Base-by-base conservation (phyloP, 2,329 filamentous ascomycete species). In the Colletotrichum melonis region DNA sequence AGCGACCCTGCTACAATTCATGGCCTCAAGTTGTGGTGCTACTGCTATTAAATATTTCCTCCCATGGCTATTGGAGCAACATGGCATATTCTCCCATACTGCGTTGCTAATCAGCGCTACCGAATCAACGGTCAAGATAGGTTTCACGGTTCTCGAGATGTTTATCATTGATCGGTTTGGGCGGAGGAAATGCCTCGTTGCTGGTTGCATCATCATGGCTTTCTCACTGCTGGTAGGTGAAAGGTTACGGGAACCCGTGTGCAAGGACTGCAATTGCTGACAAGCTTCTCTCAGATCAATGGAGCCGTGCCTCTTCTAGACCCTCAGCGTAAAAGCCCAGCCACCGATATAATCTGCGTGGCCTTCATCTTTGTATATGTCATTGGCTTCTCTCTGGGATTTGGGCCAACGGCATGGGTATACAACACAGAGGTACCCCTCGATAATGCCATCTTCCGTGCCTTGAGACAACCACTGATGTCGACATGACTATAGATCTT, bases 1-100 rank as follows among this genome's bases (percentile, higher is more conserved):
- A 22, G 88, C 88, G 1, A 84, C 87, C 0, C 80, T 90, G 1
- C 82, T 91, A 5, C 88, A 90, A 77, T 90, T 91, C 79, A 88
- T 91, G 86, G 87, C 88, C 0, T 88, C 90, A 75, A 88, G 90
- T 86, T 90, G 88, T 75, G 89, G 89, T 24, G 88, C 88, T 16
- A 88, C 88, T 0, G 88, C 88, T 3, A 90, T 91, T 83, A 90
- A 91, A 76, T 90, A 91, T 76, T 90, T 90, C 75, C 83, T 91
- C 0, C 89, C 89, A 0, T 86, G 84, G 0, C 86, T 90, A 9
- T 87, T 91, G 71, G 79, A 83, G 64, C 84, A 84, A 3, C 80
- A 91, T 1, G 89, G 89, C 0, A 78, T 90, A 1, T 80, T 82
- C 49, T 84, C 84, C 6, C 83, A 86, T 9, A 69, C 87, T 19